These are phyloP conservation scores for Colletotrichum sublineola DNA, from an alignment of 2,329 filamentous ascomycete species.

Conservation along the genomic window DNA sequence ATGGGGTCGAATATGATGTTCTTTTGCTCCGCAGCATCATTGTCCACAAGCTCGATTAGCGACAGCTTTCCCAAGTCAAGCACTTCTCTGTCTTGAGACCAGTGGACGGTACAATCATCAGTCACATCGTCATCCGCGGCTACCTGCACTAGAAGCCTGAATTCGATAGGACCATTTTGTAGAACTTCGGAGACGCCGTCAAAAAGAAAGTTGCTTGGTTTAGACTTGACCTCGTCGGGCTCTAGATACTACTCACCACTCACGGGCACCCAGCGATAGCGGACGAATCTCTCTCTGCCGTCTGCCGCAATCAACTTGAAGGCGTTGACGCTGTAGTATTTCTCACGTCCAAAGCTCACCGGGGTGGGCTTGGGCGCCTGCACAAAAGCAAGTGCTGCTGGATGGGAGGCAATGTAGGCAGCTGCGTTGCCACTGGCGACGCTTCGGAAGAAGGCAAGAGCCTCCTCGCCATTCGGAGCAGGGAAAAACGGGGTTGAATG, in stretches of 20 bases:
- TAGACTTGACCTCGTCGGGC: constrained; percentile 53
- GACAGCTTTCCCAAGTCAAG: constrained; percentile 65
- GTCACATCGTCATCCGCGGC: constrained; percentile 47
- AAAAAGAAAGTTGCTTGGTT: constrained; percentile 60
- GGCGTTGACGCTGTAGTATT: constrained; percentile 63
- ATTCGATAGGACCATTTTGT: constrained; percentile 53
- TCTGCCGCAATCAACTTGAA: constrained; percentile 58
- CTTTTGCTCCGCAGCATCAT: constrained; percentile 62
- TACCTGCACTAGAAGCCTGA: constrained; percentile 64
- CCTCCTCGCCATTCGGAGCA: constrained; percentile 64
- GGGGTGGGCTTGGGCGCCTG: constrained; percentile 63
- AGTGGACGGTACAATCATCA: constrained; percentile 52
- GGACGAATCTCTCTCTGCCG: constrained; percentile 59
- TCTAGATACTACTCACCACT: constrained; percentile 56
- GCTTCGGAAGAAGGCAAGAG: constrained; percentile 62
- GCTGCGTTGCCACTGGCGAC: constrained; percentile 54
- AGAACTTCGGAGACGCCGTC: constrained; percentile 60
- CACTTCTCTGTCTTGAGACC: constrained; percentile 64
- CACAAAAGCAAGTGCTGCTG: constrained; percentile 62
- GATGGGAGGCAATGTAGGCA: constrained; percentile 59
- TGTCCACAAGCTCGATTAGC: constrained; percentile 55
- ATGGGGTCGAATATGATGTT: constrained; percentile 70
- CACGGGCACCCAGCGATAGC: constrained; percentile 64
- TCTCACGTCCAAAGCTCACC: constrained; percentile 61
- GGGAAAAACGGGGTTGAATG: constrained; percentile 65